Base-by-base conservation (phyloP, 169 alveolate species). In the Plasmodium chabaudi region DNA sequence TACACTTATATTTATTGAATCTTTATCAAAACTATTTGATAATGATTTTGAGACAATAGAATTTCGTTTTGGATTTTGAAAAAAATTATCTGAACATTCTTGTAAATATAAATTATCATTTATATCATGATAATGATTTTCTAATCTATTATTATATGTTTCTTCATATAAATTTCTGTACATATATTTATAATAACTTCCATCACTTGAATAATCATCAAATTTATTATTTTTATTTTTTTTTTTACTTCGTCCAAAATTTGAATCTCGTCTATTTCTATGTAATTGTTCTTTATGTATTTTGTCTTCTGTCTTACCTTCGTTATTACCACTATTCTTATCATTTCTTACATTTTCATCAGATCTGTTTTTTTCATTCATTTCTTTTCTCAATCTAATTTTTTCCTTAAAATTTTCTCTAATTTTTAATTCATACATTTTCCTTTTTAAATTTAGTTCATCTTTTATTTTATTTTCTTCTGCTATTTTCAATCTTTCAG, bases 131-230 rank as follows among this genome's bases (percentile, higher is more conserved):
- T 47, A 82, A 19, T 82, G 65, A 60, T 72, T 82, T 27, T 55
- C 69, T 71, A 12, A 17, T 67, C 69, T 65, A 15, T 65, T 82
- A 34, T 82, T 82, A 42, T 84, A 82, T 67, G 71, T 69, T 46
- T 82, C 90, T 55, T 82, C 90, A 13, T 82, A 82, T 15, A 82
- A 70, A 82, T 82, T 68, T 27, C 84, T 34, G 64, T 82, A 82
- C 72, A 82, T 56, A 72, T 82, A 57, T 82, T 69, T 65, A 27
- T 82, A 82, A 68, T 82, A 82, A 47, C 90, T 82, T 12, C 90
- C 90, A 69, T 82, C 90, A 61, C 90, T 82, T 44, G 90, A 82
- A 61, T 67, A 82, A 17, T 82, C 84, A 21, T 82, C 90, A 67
- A 53, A 82, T 70, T 15, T 27, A 10, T 82, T 82, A 15, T 25